Base-by-base conservation (phyloP, 2,329 filamentous ascomycete species). In the Aspergillus hiratsukae region DNA sequence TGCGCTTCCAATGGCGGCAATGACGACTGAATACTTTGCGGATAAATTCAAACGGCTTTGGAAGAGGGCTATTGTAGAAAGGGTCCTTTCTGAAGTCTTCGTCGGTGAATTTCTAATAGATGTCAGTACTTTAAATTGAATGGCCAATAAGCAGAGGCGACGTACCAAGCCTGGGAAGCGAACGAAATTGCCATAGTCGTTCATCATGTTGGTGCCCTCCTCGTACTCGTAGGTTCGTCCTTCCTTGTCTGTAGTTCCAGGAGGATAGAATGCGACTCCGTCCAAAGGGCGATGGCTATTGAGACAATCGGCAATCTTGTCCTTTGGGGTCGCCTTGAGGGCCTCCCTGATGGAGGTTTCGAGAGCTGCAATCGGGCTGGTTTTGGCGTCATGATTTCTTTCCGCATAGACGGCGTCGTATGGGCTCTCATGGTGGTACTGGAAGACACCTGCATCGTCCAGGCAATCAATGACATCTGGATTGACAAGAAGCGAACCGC, bases 391-490 rank as follows among this genome's bases (percentile, higher is more conserved):
- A 3, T 76, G 79, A 75, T 97, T 97, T 49, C 90, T 83, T 11
- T 88, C 84, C 1, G 87, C 79, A 52, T 90, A 80, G 2, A 90
- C 88, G 9, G 92, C 90, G 70, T 97, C 93, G 65, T 89, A 97
- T 0, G 93, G 93, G 0, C 93, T 92, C 61, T 88, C 90, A 66
- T 97, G 93, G 72, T 97, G 93, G 73, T 96, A 96, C 2, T 81
- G 75, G 19, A 81, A 81, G 51, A 83, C 82, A n/a, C 82, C 73
- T 2, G 81, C 77, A 53, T 78, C 80, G 69, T 96, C 93, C 1
- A 97, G 83, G 4, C 79, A 78, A 71, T 97, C 93, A 66, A 97
- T 94, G 8, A 81, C 80, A 71, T 97, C 92, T 1, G 90, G 83
- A 48, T 82, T 83, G 27, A 86, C 83, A 17, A 69, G 60, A 27